A percentile compares a stretch with the other conserved stretches of the same genome.
Conservation (phyloP, 2,329 filamentous ascomycete genomes). For the Pestalotiopsis sp. region DNA sequence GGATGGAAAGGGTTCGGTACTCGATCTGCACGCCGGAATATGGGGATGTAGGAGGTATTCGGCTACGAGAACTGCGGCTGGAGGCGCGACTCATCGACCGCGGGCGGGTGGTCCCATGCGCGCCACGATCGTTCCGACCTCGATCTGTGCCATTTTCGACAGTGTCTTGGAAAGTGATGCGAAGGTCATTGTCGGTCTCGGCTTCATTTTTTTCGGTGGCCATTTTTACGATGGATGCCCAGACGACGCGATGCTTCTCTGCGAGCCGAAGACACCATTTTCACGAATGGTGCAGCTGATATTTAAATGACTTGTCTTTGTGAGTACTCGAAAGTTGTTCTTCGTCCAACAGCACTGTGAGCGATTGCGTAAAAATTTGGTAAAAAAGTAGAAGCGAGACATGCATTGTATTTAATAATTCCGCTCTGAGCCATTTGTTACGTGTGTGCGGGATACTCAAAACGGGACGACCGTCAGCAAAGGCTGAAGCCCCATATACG, state of each 20-base stretch:
- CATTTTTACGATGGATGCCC: not conserved
- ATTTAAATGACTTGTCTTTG: not conserved
- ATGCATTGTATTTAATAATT: not conserved
- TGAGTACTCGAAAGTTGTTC: not conserved
- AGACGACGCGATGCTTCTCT: not conserved
- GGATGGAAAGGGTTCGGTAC: conserved; percentile 44
- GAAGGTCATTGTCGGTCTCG: not conserved
- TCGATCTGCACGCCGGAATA: conserved; percentile 41
- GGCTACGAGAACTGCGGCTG: conserved; percentile 18
- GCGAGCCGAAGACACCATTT: not conserved
- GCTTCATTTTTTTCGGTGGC: not conserved
- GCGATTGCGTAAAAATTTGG: not conserved
- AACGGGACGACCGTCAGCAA: too few species aligned
- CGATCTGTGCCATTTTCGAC: not conserved
- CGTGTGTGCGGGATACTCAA: too few species aligned
- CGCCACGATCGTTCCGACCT: not conserved
- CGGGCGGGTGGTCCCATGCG: not conserved
- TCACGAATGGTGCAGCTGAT: not conserved
- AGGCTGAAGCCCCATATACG: too few species aligned
- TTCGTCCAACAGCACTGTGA: not conserved
- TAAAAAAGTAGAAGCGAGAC: not conserved
- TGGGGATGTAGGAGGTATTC: conserved; percentile 28
- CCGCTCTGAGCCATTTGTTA: too few species aligned
- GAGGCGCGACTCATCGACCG: conserved; percentile 28
- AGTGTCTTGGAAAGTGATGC: conserved; percentile 10